Evolutionary conservation across 192 early-diverging fungal genomes (phyloP).

Genomic region (Obelidium mucronatum): DNA sequence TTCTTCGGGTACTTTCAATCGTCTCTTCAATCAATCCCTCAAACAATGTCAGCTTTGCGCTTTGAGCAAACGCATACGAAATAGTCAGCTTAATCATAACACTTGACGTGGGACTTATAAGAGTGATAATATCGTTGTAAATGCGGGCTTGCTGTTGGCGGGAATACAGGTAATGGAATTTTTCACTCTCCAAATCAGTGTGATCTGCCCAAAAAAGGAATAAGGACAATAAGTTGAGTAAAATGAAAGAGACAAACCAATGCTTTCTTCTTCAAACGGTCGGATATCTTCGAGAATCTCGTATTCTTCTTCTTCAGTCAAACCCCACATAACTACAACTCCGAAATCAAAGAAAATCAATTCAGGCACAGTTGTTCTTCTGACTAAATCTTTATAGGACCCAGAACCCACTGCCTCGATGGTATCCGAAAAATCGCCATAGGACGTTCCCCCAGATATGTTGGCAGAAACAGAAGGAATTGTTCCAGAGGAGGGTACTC

Average conservation of each 20-base stretch:
- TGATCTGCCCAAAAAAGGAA: constrained; percentile 16
- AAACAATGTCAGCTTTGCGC: constrained; percentile 92
- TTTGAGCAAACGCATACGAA: constrained; percentile 95
- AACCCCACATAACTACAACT: constrained; percentile 96
- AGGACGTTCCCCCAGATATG: constrained; percentile 14
- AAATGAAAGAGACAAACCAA: constrained; percentile 30
- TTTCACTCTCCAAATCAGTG: constrained; percentile 71
- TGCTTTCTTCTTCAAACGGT: constrained; percentile 77
- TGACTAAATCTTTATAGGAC: constrained; percentile 34
- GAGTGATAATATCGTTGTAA: constrained; percentile 87
- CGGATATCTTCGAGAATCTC: constrained; percentile 75
- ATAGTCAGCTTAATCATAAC: constrained; percentile 94
- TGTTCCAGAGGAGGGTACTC: too few relatives aligned
- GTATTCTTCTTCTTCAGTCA: constrained; percentile 83
- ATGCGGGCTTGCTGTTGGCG: constrained; percentile 69
- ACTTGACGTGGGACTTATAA: constrained; percentile 52
- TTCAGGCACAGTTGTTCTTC: constrained; percentile 56
- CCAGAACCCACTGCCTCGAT: constrained; percentile 31
- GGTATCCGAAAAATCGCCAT: constrained; percentile 31
- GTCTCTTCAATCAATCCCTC: constrained; percentile 94
- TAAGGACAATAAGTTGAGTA: neutral
- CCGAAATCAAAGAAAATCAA: constrained; percentile 93
- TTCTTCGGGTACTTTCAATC: constrained; percentile 86
- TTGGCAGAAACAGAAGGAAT: too few relatives aligned
- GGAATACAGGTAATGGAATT: constrained; percentile 85